phyloP scores from a whole-genome alignment of 2,329 filamentous ascomycete genomes.

The Monosporascus sp. region DNA sequence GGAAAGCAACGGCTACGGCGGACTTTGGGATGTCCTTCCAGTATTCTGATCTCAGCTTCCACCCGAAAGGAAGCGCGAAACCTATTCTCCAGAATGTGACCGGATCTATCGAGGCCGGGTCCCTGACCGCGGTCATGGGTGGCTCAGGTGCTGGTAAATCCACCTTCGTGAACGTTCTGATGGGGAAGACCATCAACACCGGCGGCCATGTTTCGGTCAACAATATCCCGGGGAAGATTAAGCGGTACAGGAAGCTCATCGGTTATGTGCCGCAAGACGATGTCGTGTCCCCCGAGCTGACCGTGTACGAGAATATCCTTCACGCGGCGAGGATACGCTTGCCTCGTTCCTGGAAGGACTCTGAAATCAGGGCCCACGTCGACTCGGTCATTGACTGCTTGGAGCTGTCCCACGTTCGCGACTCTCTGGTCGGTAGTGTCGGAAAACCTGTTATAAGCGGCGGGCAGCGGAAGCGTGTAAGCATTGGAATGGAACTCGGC shows the following conservation, averaged over 20 bases:
- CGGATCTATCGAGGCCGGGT: slow-evolving; percentile 47
- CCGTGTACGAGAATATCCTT: slow-evolving; percentile 57
- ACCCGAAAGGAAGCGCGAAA: slow-evolving; percentile 37
- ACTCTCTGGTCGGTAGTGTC: slow-evolving; percentile 47
- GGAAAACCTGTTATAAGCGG: slow-evolving; percentile 49
- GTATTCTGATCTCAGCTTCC: slow-evolving; percentile 45
- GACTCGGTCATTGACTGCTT: slow-evolving; percentile 51
- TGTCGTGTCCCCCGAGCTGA: slow-evolving; percentile 53
- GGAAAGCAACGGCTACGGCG: slow-evolving; percentile 43
- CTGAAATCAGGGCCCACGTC: slow-evolving; percentile 48
- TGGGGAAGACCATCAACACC: slow-evolving; percentile 51
- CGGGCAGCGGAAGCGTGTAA: slow-evolving; percentile 53
- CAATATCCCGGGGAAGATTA: slow-evolving; percentile 41
- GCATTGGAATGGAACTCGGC: slow-evolving; percentile 54
- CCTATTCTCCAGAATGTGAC: slow-evolving; percentile 49
- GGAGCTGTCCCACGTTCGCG: slow-evolving; percentile 45
- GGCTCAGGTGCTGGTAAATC: slow-evolving; percentile 55
- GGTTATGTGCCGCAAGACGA: slow-evolving; percentile 60
- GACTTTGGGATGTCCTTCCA: slow-evolving; percentile 50
- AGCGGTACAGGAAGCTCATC: slow-evolving; percentile 53
- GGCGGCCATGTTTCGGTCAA: slow-evolving; percentile 49
- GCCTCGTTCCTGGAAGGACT: slow-evolving; percentile 44
- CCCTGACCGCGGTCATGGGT: slow-evolving; percentile 55
- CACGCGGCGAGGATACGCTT: slow-evolving; percentile 52
- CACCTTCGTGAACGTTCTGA: slow-evolving; percentile 56